Evolutionary conservation across 176 grass and related monocot genomes (phyloP), one percentile per base, ranked within the genome.

Genomic region (Carex cristatella): DNA sequence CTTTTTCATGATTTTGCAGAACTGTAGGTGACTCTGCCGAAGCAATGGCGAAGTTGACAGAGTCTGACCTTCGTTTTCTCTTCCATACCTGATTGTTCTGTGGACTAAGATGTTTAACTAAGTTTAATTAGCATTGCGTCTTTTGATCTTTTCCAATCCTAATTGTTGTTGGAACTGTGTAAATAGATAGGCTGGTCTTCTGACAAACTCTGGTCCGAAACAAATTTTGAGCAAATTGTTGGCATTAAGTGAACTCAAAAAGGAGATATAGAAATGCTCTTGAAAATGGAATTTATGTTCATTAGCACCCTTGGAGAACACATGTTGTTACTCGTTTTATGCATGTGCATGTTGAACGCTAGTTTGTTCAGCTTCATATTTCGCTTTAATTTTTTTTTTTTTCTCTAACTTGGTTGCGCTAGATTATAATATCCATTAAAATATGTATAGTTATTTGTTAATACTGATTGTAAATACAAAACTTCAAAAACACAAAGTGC

Each of bases 41-140:
- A 44, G 95, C 95, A 60, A 93, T 98, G 86, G 53, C 93, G 0
- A 94, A 94, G 86, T 84, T 98, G 44, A 93, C 95, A 9, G 89
- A 89, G 72, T 88, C 51, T 23, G 95, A 98, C 81, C 86, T 98
- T 18, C 87, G 67, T 85, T 98, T 94, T 53, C 89, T 98, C 27
- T 98, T 94, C 83, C 92, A 94, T 81, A 83, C 84, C 57, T 98
- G 65, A 86, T 33, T 14, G 12, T 78, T 35, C 49, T 54, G 73
- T 2, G 27, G 48, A 4, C 23, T 72, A 23, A 49, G 49, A 78
- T 78, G 9, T 55, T 49, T 78, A 15, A 5, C 12, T 12, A 48
- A 54, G 44, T 54, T 53, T 76, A 76, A 76, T 51, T 8, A 15
- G 37, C 14, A 0, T 71, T 40, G 7, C 11, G 2, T 77, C n/a